Conservation (phyloP, 805 yeast species). For the Kuraishia piskuri region DNA sequence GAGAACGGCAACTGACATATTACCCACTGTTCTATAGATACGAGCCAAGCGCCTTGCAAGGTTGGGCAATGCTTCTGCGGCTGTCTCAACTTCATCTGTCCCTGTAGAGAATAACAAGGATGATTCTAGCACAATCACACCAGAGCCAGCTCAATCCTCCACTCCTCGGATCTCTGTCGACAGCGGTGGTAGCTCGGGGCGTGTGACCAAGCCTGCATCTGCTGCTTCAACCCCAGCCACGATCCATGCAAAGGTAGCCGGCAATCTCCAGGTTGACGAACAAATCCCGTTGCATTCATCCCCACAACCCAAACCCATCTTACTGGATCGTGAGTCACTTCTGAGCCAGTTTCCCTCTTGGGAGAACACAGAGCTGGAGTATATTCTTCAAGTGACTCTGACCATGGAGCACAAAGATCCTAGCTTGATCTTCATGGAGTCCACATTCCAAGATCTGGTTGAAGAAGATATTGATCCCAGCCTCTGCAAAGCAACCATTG, state of each 20-base stretch:
- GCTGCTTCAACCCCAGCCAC: conserved; percentile 2
- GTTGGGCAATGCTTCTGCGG: conserved; percentile 21
- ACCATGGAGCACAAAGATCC: conserved; percentile 10
- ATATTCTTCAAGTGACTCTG: conserved; percentile 26
- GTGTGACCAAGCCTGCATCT: background rate
- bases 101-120: background rate
- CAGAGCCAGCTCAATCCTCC: background rate
- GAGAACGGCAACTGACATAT: background rate
- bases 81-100: background rate
- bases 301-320: background rate
- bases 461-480: conserved; percentile 5
- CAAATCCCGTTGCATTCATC: background rate
- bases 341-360: conserved; percentile 27
- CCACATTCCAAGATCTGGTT: conserved; percentile 15
- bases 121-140: background rate
- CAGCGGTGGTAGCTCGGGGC: background rate
- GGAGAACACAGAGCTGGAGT: conserved; percentile 29
- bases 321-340: conserved; percentile 1
- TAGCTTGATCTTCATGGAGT: conserved; percentile 12
- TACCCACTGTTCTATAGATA: conserved; percentile 13
- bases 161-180: background rate
- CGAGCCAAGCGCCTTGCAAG: conserved; percentile 43
- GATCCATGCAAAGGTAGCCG: background rate
- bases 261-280: background rate
- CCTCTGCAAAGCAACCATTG: conserved; percentile 29